Evolutionary conservation across 345 rosid species (phyloP).

Genomic region (Bruguiera sexangula): DNA sequence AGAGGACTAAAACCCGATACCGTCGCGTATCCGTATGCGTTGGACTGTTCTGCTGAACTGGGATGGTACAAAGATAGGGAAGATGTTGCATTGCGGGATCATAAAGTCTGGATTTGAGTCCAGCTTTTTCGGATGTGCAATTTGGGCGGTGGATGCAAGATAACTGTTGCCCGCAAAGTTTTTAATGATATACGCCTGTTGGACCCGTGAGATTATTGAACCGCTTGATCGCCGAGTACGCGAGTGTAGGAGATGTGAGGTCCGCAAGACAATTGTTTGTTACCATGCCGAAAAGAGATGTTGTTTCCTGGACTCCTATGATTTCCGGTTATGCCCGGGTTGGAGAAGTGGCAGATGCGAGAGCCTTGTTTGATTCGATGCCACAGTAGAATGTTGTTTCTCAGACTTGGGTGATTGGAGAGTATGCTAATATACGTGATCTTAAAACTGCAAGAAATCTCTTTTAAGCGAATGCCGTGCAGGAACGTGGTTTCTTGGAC

Average conservation of each 20-base stretch:
- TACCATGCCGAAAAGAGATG: slow-evolving; percentile 34
- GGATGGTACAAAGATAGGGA: too few relatives aligned
- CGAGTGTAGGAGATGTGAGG: too few relatives aligned
- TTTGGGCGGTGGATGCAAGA: too few relatives aligned
- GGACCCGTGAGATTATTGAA: too few relatives aligned
- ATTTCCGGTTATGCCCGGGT: slow-evolving; percentile 29
- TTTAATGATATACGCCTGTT: too few relatives aligned
- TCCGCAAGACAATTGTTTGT: slow-evolving; percentile 22
- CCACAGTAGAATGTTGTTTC: slow-evolving; percentile 39
- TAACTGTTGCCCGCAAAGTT: too few relatives aligned
- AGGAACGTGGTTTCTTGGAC: slow-evolving; percentile 39
- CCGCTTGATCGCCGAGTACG: too few relatives aligned
- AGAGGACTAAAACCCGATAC: not conserved
- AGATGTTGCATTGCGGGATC: slow-evolving; percentile 19
- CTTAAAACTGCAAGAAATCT: slow-evolving; percentile 16
- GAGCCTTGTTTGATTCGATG: slow-evolving; percentile 15
- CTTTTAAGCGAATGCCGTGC: slow-evolving; percentile 23
- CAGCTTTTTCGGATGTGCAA: too few relatives aligned
- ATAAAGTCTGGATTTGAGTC: too few relatives aligned
- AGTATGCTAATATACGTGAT: slow-evolving; percentile 24
- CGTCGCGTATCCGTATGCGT: not conserved
- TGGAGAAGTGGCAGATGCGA: slow-evolving; percentile 38
- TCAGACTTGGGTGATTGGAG: slow-evolving; percentile 37
- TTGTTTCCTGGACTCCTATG: slow-evolving; percentile 42
- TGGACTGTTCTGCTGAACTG: too few relatives aligned